A percentile compares a stretch with the other conserved stretches of the same genome.
These are phyloP conservation scores for Malbranchea zuffiana DNA, from an alignment of 2,329 filamentous ascomycete species.

Conservation along the genomic window DNA sequence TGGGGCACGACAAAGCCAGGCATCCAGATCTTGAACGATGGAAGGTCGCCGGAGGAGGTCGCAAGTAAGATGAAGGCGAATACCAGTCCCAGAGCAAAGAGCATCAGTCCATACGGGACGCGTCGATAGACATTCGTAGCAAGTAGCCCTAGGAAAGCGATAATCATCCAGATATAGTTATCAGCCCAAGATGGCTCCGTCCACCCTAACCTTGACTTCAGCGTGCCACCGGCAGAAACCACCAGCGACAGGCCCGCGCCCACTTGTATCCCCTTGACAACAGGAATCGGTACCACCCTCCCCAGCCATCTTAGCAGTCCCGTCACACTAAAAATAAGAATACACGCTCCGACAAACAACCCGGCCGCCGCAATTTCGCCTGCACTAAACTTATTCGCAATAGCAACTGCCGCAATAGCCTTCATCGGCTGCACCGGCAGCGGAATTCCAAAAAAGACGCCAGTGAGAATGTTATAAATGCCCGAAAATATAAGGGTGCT, in stretches of 20 bases:
- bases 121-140: slow-evolving; percentile 52
- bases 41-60: slow-evolving; percentile 30
- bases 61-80: slow-evolving; percentile 46
- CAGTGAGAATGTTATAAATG: slow-evolving; percentile 73
- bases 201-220: slow-evolving; percentile 62
- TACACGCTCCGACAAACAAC: slow-evolving; percentile 61
- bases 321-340: slow-evolving; percentile 67
- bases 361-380: slow-evolving; percentile 72
- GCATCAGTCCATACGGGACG: slow-evolving; percentile 66
- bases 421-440: slow-evolving; percentile 83
- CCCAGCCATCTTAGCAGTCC: slow-evolving; percentile 67
- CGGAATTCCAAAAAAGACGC: slow-evolving; percentile 73
- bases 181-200: slow-evolving; percentile 54
- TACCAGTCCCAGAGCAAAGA: slow-evolving; percentile 58
- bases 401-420: slow-evolving; percentile 85
- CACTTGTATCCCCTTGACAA: slow-evolving; percentile 90
- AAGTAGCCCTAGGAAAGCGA: slow-evolving; percentile 61
- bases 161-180: slow-evolving; percentile 66
- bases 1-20: slow-evolving; percentile 43
- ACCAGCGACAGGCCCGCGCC: slow-evolving; percentile 78
- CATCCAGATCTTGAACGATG: slow-evolving; percentile 49
- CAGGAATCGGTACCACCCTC: slow-evolving; percentile 65
- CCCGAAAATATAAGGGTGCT: slow-evolving; percentile 83
- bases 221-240: slow-evolving; percentile 59
- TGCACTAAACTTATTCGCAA: slow-evolving; percentile 54